phyloP scores from a whole-genome alignment of 768 basidiomycete genomes.

The Mycena galericulata region DNA sequence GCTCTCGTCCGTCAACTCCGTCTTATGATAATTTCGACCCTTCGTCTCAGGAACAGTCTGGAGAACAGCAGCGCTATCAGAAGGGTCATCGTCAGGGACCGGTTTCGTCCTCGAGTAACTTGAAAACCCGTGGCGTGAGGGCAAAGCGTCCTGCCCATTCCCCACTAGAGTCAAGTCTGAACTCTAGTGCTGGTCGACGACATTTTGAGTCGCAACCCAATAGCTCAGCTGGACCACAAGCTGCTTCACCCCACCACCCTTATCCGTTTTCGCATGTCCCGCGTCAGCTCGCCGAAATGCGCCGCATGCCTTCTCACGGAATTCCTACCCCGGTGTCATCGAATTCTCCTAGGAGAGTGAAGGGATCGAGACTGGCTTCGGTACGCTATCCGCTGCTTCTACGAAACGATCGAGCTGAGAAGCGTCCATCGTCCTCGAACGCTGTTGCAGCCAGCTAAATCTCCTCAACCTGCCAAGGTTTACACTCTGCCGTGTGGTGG shows the following conservation, averaged over 20 bases:
- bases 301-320: conserved; percentile 9
- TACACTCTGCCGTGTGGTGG: conserved; percentile 18
- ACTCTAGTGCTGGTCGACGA: conserved; percentile 7
- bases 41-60: neutral
- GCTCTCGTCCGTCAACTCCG: conserved; percentile 12
- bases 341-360: conserved; percentile 6
- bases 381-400: conserved; percentile 7
- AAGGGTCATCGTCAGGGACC: conserved; percentile 12
- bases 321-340: conserved; percentile 13
- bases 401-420: conserved; percentile 11
- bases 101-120: conserved; percentile 13
- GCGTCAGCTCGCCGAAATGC: conserved; percentile 10
- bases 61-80: conserved; percentile 1
- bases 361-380: conserved; percentile 12
- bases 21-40: neutral
- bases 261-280: conserved; percentile 9
- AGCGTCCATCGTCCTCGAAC: neutral
- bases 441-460: conserved; percentile 10
- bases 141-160: conserved; percentile 9
- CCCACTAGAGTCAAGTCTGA: conserved; percentile 1
- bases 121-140: conserved; percentile 9
- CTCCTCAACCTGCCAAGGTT: conserved; percentile 2
- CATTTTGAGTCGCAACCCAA: conserved; percentile 8
- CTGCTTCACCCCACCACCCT: conserved; percentile 10
- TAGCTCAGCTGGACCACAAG: conserved; percentile 8